Evolutionary conservation across 371 early-diverging fungal species (phyloP).

Genomic region (Dinochytrium kinnereticum): DNA sequence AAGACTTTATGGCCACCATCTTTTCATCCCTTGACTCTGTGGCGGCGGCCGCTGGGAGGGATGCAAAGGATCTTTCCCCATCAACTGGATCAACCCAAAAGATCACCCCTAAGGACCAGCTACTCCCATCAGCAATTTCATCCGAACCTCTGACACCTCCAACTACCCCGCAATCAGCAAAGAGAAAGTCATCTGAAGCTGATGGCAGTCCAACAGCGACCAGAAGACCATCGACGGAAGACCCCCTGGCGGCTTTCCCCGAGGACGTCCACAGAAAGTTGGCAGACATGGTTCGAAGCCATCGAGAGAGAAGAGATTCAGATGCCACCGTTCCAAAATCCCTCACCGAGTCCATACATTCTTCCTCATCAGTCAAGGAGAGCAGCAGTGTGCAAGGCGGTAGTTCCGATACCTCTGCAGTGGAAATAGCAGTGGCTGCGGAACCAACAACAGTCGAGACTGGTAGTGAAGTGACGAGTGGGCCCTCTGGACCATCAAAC

Average conservation of each 20-base stretch:
- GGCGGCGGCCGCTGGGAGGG: not conserved
- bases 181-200: not conserved
- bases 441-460: too few relatives aligned
- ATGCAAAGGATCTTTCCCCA: not conserved
- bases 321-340: not conserved
- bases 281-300: not conserved
- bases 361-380: not conserved
- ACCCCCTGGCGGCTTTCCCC: not conserved
- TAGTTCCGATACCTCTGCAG: not conserved
- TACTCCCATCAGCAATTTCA: not conserved
- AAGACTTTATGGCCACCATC: slow-evolving; percentile 11
- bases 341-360: not conserved
- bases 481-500: too few relatives aligned
- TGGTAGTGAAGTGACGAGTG: too few relatives aligned
- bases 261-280: not conserved
- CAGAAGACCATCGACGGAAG: not conserved
- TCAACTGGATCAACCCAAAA: not conserved
- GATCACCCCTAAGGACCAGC: not conserved
- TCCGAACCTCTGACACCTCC: slow-evolving; percentile 1
- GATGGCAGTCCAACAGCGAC: not conserved
- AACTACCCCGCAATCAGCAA: not conserved
- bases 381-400: not conserved
- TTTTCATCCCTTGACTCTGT: slow-evolving; percentile 11
- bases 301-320: not conserved
- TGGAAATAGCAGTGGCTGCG: too few relatives aligned